Evolutionary conservation across 1,139 yeast species (phyloP), one percentile per base, ranked within the genome.

Genomic region (Scheffersomyces illinoinensis): DNA sequence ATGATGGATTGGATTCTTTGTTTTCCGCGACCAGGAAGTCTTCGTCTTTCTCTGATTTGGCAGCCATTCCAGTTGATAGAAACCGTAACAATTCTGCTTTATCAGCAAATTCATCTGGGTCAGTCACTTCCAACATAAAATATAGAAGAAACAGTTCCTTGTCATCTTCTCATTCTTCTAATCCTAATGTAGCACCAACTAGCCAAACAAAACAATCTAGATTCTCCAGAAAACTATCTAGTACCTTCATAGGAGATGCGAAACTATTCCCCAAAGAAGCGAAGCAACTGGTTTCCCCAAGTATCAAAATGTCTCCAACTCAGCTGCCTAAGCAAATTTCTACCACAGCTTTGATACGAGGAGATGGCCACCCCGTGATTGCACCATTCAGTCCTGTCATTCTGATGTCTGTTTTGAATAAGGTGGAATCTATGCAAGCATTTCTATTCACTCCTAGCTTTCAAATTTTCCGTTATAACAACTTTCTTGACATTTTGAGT

Each of bases 381-480:
- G 63, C 66, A 7, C 58, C 65, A 39, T 78, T 73, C 60, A 61
- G 60, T 5, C 74, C 76, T 1, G 33, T 75, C 1, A 56, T 66
- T 12, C 71, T 73, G 54, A 66, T 76, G 20, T 66, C 71, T 3
- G 56, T 67, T 4, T 59, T 77, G 48, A 79, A 79, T 61, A 58
- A 71, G 1, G 57, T 64, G 4, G 68, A 69, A n/a, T 58, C 66
- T 4, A 65, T 79, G 60, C 64, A 63, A 46, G 54, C 61, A 19
- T 61, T 57, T 24, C 68, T 79, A 26, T 61, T 66, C 20, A 66
- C 74, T 4, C 82, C 82, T 1, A 63, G 70, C 1, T 77, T 73
- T 58, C 79, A 76, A 58, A 60, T 71, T 4, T 71, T 74, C 60
- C 65, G 82, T n/a, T 81, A 69, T 61, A 70, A 73, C 56, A 71